Conservation (phyloP, 2,329 filamentous ascomycete genomes). For the Teratosphaeria zuluensis region DNA sequence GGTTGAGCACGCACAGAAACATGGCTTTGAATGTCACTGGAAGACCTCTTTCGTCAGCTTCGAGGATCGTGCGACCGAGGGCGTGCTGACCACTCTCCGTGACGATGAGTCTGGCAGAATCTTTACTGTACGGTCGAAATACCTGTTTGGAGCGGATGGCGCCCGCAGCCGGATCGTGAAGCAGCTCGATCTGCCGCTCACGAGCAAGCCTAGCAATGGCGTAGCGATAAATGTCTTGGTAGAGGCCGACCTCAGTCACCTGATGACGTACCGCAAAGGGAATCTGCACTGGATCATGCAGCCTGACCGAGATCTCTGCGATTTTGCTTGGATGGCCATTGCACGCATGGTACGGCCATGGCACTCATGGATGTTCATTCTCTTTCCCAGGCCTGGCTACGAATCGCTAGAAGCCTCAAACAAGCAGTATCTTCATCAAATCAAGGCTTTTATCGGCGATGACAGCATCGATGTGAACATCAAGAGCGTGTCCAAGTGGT, state of each 20-base stretch:
- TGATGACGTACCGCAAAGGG: slow-evolving; percentile 41
- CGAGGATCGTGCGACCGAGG: slow-evolving; percentile 9
- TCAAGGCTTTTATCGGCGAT: slow-evolving; percentile 47
- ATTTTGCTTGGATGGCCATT: slow-evolving; percentile 42
- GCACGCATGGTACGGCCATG: slow-evolving; percentile 54
- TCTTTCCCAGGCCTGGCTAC: slow-evolving; percentile 35
- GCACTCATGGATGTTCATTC: slow-evolving; percentile 45
- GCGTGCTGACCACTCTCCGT: slow-evolving; percentile 26
- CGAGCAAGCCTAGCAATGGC: slow-evolving; percentile 29
- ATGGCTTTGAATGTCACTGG: slow-evolving; percentile 31
- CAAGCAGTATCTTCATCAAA: slow-evolving; percentile 37
- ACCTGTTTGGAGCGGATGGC: slow-evolving; percentile 51
- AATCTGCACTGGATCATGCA: slow-evolving; percentile 53
- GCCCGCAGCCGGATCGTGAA: slow-evolving; percentile 36
- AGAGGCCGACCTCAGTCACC: slow-evolving; percentile 41
- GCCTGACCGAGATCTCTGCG: slow-evolving; percentile 40
- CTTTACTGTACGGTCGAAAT: slow-evolving; percentile 44
- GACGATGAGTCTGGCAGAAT: slow-evolving; percentile 24
- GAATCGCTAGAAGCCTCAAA: slow-evolving; percentile 29
- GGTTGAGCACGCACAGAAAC: slow-evolving; percentile 25
- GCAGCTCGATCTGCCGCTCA: slow-evolving; percentile 39
- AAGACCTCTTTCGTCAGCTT: slow-evolving; percentile 26
- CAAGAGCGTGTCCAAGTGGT: slow-evolving; percentile 46
- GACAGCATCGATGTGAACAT: slow-evolving; percentile 42
- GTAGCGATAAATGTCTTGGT: slow-evolving; percentile 42